Evolutionary conservation across 176 grass and related monocot genomes (phyloP), one percentile per base, ranked within the genome.

Genomic region (Chloris gayana): DNA sequence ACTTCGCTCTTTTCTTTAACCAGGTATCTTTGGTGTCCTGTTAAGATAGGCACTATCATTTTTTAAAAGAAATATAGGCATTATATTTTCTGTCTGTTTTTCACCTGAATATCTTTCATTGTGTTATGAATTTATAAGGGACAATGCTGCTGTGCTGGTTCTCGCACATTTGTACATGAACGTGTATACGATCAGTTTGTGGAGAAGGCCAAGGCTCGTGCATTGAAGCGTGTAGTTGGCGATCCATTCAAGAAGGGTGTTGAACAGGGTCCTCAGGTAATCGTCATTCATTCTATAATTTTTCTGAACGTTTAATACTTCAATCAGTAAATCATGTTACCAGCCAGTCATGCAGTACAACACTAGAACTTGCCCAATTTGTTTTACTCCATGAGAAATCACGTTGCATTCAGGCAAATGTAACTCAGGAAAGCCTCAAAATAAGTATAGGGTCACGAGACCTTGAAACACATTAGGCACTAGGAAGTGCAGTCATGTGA

Each of bases 131-230:
- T 41, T 69, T 81, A 14, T 53, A 29, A 98, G 96, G 96, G 96
- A 47, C 96, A 99, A 86, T 99, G 96, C 82, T 99, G 93, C 32
- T 95, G 88, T 51, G 93, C 96, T 83, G 96, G 96, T 29, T 99
- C 96, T 84, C 96, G 96, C 27, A 99, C 96, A 34, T 99, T 99
- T 86, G 96, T 99, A 32, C 96, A 99, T 85, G 96, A 99, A 80
- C 56, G 67, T 66, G 83, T 99, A 34, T 95, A 99, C 37, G 93
- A 99, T 57, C 86, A 99, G 69, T 99, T 99, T 76, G 88, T 99
- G 61, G 93, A 93, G 91, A 99, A 99, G 82, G 22, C 96, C 49
- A 99, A 99, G 58, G 96, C 82, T 37, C 90, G 96, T 77, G 90
- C 96, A 61, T 29, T 84, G 59, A 99, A 82, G 58, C 96, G 96